phyloP scores from a whole-genome alignment of 2,329 filamentous ascomycete genomes.

The Fusarium poae region DNA sequence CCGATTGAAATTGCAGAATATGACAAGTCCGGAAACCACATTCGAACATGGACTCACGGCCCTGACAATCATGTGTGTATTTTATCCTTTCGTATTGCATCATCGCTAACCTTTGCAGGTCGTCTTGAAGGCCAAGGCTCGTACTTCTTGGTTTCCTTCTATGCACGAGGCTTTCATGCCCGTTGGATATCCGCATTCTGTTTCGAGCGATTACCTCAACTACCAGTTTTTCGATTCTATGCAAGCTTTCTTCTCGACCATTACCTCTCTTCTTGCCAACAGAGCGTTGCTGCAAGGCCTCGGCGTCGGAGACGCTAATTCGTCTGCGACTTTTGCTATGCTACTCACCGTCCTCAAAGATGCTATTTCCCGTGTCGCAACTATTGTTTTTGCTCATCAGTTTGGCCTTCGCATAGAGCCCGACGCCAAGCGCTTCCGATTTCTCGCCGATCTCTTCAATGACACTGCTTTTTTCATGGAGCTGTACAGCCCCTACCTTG shows the following conservation, averaged over 20 bases:
- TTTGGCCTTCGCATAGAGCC: conserved; percentile 87
- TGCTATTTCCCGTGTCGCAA: conserved; percentile 82
- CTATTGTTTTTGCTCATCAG: conserved; percentile 86
- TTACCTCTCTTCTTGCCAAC: conserved; percentile 82
- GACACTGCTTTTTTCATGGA: conserved; percentile 89
- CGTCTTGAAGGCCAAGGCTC: conserved; percentile 38
- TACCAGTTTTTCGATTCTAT: conserved; percentile 80
- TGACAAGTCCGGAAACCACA: conserved; percentile 55
- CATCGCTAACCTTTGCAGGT: conserved; percentile 40
- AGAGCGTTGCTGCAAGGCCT: conserved; percentile 83
- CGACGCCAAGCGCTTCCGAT: conserved; percentile 90
- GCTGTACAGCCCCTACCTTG: conserved; percentile 80
- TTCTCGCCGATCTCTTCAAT: conserved; percentile 90
- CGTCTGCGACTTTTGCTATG: conserved; percentile 83
- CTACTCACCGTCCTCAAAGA: conserved; percentile 87
- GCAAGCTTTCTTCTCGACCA: conserved; percentile 86
- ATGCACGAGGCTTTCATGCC: conserved; percentile 77
- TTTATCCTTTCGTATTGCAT: not conserved
- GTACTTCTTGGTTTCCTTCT: conserved; percentile 47
- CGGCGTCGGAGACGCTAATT: conserved; percentile 85
- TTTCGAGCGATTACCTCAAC: conserved; percentile 85
- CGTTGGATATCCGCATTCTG: conserved; percentile 87
- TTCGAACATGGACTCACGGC: conserved; percentile 54
- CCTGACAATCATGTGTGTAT: conserved; percentile 44
- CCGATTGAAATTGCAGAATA: conserved; percentile 54